These are phyloP conservation scores for Choanephora cucurbitarum DNA, from an alignment of 371 early-diverging fungal genomes.

Conservation along the genomic window DNA sequence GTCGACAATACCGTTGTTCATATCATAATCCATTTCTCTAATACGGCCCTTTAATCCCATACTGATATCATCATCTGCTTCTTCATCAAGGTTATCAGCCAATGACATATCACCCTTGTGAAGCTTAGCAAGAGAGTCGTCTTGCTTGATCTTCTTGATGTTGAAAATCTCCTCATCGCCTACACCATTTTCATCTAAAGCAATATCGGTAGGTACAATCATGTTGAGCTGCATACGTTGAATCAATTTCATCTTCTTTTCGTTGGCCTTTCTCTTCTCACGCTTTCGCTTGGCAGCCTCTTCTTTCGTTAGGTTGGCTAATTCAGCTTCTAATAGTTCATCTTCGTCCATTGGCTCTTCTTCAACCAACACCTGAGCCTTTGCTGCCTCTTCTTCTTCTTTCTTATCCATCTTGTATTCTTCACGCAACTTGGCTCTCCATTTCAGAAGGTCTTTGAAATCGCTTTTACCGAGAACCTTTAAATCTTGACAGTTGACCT, in stretches of 20 bases:
- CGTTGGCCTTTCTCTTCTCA: conserved; percentile 64
- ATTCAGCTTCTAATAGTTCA: conserved; percentile 57
- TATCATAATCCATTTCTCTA: conserved; percentile 40
- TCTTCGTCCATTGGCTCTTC: conserved; percentile 63
- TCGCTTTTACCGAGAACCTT: conserved; percentile 93
- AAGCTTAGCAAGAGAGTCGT: conserved; percentile 47
- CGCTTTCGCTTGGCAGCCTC: conserved; percentile 63
- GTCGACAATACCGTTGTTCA: conserved; percentile 44
- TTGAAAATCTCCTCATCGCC: conserved; percentile 65
- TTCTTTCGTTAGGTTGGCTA: conserved; percentile 60
- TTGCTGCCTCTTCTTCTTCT: conserved; percentile 49
- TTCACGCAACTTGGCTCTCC: conserved; percentile 77
- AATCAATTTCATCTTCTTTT: conserved; percentile 81
- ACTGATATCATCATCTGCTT: conserved; percentile 38
- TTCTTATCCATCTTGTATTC: conserved; percentile 51
- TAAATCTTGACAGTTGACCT: conserved; percentile 81
- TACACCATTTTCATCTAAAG: conserved; percentile 71
- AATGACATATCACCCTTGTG: conserved; percentile 60
- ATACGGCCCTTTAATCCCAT: conserved; percentile 33
- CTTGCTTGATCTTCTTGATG: conserved; percentile 57
- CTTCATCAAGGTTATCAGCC: conserved; percentile 53
- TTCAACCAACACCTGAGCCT: conserved; percentile 33
- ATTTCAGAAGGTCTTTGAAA: conserved; percentile 85
- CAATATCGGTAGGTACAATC: conserved; percentile 89
- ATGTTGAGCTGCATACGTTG: conserved; percentile 91